These are phyloP conservation scores for Curvularia spicifera DNA, from an alignment of 2,329 filamentous ascomycete species.

Conservation along the genomic window DNA sequence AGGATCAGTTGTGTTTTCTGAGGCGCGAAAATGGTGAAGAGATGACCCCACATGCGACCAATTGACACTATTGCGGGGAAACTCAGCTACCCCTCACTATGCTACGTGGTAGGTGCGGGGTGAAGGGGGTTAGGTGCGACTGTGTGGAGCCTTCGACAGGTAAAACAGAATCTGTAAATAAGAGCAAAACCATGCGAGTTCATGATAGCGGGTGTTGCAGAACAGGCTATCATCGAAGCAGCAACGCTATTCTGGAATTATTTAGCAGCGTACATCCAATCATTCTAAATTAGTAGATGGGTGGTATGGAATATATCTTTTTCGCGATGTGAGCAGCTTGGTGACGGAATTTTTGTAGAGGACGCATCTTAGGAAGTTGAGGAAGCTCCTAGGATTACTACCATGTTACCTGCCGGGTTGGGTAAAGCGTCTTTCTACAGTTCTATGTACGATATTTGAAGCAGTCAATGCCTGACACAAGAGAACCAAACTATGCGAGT, in stretches of 20 bases:
- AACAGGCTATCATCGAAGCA: neutral
- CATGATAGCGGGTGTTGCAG: neutral
- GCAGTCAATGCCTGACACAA: neutral
- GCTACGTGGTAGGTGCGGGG: conserved; percentile 15
- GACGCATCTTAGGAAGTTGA: neutral
- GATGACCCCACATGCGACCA: conserved; percentile 20
- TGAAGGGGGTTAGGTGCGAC: conserved; percentile 8
- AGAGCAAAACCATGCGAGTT: neutral
- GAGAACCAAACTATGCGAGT: neutral
- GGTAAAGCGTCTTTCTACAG: neutral
- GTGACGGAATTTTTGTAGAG: neutral
- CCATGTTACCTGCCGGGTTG: neutral
- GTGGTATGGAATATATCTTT: neutral
- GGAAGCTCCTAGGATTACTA: neutral
- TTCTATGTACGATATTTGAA: neutral
- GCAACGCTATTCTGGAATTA: neutral
- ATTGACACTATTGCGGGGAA: conserved; percentile 4
- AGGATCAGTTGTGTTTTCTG: neutral
- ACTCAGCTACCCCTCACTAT: conserved; percentile 18
- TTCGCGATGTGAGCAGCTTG: neutral
- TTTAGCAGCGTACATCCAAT: neutral
- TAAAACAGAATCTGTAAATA: neutral
- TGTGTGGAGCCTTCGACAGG: neutral
- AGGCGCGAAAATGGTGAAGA: conserved; percentile 1
- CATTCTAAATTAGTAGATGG: too few species aligned